Evolutionary conservation across 108 stramenopile species (phyloP), one percentile per base, ranked within the genome.

Genomic region (Bacterosira constricta): DNA sequence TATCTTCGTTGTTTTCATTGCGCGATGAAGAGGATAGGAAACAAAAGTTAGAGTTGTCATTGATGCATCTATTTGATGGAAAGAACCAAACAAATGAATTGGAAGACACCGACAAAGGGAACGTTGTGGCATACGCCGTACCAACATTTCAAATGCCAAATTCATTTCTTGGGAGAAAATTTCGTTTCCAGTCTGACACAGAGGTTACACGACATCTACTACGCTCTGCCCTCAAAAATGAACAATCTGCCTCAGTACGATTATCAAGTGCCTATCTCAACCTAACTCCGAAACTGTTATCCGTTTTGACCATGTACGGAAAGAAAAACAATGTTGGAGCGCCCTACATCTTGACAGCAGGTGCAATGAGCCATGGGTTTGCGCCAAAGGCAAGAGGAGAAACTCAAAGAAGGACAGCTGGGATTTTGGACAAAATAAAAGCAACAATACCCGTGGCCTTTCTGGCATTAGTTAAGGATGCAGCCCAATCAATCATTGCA

Each of bases 211-310:
- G 49, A 50, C 21, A 58, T 32, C 36, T 85, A 13, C 26, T 84
- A 12, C 53, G 50, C n/a, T 17, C 68, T n/a, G 84, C 81, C 2
- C 42, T 63, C 30, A 66, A 69, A 7, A 59, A 53, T 68, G 44
- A 71, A 26, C 36, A 63, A 3, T 44, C 70, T 9, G 39, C 64
- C n/a, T 83, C 83, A 9, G 71, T 90, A 12, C 80, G 88, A 51
- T 36, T 94, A 27, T 82, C 87, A 31, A 90, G 88, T 71, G 93
- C 93, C 15, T 94, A 94, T 69, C 81, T 94, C 65, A 94, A 94
- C 75, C 83, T 88, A 27, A 88, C 90, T 1, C 56, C 56, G 15
- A 44, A 51, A 13, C 39, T 91, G 7, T 27, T 81, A 25, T 53
- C 73, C 4, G 23, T 75, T 8, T 56, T 91, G 46, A 50, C 56